A percentile compares a stretch with the other conserved stretches of the same genome.
Conservation (phyloP, 2,329 filamentous ascomycete genomes). For the Microsporum canis region DNA sequence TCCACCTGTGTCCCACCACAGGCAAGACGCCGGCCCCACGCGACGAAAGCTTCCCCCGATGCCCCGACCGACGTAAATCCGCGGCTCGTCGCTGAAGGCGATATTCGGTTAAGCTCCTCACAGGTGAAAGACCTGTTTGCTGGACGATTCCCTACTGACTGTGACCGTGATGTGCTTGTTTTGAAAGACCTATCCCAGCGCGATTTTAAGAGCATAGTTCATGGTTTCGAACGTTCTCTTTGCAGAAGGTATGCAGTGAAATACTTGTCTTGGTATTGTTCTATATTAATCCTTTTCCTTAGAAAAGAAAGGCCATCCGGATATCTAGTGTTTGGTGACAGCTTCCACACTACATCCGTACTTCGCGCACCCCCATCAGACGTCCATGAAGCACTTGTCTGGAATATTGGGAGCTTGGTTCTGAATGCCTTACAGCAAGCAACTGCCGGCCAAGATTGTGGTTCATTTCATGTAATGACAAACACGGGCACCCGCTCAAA, state of each 20-base stretch:
- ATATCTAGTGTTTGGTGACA: neutral
- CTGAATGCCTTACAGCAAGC: neutral
- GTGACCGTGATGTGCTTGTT: neutral
- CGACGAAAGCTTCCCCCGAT: neutral
- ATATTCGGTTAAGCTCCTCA: neutral
- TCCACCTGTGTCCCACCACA: neutral
- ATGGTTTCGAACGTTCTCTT: neutral
- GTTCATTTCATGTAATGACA: neutral
- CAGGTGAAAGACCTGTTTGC: neutral
- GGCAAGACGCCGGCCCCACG: neutral
- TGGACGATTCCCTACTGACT: neutral
- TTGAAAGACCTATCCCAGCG: neutral
- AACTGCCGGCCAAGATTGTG: neutral
- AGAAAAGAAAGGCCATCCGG: neutral
- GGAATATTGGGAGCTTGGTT: neutral
- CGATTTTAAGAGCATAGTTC: neutral
- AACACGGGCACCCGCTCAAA: neutral
- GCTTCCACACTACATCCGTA: neutral
- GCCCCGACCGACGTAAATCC: neutral
- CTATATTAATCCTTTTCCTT: neutral
- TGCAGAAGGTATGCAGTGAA: neutral
- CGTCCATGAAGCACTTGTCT: neutral
- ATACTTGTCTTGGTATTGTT: neutral
- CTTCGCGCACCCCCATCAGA: neutral
- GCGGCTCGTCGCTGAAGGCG: neutral